Percentiles rank a stretch among this genome's conserved stretches.
Conservation (phyloP, 1,284 basidiomycete species). For the Cutaneotrichosporon cavernicola region DNA sequence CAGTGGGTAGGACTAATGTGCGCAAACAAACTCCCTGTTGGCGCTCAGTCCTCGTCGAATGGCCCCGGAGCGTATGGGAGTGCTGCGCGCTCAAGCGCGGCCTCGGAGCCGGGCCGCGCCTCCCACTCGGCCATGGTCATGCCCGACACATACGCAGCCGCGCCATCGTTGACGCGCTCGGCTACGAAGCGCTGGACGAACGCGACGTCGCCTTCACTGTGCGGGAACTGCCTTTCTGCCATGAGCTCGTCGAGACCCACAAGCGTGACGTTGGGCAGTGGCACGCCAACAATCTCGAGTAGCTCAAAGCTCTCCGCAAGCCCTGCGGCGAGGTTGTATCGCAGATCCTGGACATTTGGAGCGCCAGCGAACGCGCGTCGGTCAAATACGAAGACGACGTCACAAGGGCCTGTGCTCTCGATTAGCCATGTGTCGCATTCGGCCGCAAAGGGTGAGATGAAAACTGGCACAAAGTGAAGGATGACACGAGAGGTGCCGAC, state of each 20-base stretch:
- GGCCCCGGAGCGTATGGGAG: background rate
- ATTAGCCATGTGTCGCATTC: constrained; percentile 3
- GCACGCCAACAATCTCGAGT: constrained; percentile 4
- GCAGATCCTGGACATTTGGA: background rate
- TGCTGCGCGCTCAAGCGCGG: background rate
- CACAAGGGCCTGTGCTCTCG: constrained; percentile 1
- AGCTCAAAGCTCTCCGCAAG: constrained; percentile 6
- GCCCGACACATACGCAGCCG: background rate
- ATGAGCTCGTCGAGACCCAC: constrained; percentile 1
- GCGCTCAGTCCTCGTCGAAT: constrained; percentile 3
- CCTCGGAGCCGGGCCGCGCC: background rate
- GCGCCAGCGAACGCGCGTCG: background rate
- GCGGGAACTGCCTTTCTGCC: background rate
- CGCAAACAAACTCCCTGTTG: too few species aligned
- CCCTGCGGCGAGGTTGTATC: constrained; percentile 4
- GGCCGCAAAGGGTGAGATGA: constrained; percentile 1
- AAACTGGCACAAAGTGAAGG: background rate
- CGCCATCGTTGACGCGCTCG: background rate
- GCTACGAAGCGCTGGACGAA: background rate
- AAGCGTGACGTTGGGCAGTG: background rate
- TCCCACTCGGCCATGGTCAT: constrained; percentile 3
- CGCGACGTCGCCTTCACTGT: background rate
- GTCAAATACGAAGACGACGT: constrained; percentile 6
- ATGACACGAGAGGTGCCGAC: constrained; percentile 1
- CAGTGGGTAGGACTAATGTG: too few species aligned